These are phyloP conservation scores for Discostella stelligera DNA, from an alignment of 352 stramenopile genomes.

Conservation along the genomic window DNA sequence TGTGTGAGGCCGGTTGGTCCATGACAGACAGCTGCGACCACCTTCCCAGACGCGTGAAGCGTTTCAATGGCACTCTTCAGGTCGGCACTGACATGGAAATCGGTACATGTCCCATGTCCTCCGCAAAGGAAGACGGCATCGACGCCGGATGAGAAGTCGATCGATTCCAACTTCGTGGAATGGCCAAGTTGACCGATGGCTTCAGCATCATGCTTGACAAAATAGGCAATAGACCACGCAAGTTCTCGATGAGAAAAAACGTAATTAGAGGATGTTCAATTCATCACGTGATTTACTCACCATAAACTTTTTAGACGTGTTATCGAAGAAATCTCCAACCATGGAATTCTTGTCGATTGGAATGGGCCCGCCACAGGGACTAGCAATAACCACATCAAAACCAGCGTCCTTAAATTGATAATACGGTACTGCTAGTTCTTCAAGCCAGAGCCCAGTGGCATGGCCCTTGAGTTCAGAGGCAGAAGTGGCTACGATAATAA, in stretches of 20 bases:
- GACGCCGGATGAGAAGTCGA: conserved; percentile 57
- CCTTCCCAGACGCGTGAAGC: conserved; percentile 57
- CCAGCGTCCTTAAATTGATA: conserved; percentile 71
- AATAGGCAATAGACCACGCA: neutral
- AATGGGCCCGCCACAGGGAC: conserved; percentile 57
- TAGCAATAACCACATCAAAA: conserved; percentile 73
- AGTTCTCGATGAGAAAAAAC: neutral
- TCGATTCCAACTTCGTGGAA: conserved; percentile 48
- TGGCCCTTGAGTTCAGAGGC: conserved; percentile 55
- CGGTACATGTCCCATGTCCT: conserved; percentile 70
- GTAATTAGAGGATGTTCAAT: neutral
- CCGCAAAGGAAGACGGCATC: conserved; percentile 72
- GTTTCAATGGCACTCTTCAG: conserved; percentile 71
- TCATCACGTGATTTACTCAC: neutral
- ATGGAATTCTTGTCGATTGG: conserved; percentile 70
- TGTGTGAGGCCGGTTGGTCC: conserved; percentile 70
- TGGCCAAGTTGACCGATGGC: conserved; percentile 64
- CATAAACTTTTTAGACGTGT: conserved; percentile 75
- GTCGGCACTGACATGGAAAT: conserved; percentile 62
- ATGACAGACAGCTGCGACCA: conserved; percentile 79
- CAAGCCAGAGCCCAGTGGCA: conserved; percentile 76
- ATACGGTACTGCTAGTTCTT: conserved; percentile 78
- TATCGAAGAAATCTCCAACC: conserved; percentile 59
- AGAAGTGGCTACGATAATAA: conserved; percentile 65
- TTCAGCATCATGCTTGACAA: conserved; percentile 49